Evolutionary conservation across 2,329 filamentous ascomycete genomes (phyloP).

Genomic region (Alternaria viburni): DNA sequence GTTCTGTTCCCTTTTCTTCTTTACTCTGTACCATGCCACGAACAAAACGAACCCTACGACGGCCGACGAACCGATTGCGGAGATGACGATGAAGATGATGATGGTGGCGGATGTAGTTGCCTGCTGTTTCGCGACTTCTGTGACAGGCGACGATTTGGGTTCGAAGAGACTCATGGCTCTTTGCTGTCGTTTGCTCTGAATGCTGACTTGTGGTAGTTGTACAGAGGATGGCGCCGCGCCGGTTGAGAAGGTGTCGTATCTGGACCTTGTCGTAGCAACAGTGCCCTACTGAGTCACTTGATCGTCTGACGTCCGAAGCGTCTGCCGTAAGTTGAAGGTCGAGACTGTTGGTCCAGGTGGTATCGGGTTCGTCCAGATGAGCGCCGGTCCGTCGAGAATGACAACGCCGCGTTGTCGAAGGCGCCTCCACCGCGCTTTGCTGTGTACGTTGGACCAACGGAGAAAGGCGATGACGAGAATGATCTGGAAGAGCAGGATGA

Average conservation of each 20-base stretch:
- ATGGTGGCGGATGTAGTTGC: neutral
- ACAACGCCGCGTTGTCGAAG: constrained; percentile 18
- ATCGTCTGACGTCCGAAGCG: neutral
- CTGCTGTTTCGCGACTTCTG: neutral
- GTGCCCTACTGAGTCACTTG: neutral
- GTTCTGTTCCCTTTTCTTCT: neutral
- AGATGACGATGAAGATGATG: neutral
- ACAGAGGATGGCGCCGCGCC: neutral
- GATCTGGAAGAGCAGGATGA: constrained; percentile 7
- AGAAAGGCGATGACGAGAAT: neutral
- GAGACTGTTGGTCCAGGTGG: constrained; percentile 9
- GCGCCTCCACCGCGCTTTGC: constrained; percentile 17
- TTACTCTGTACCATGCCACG: neutral
- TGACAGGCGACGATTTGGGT: neutral
- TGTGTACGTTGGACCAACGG: constrained; percentile 2
- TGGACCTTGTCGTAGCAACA: neutral
- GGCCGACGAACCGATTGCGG: neutral
- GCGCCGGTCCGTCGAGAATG: constrained; percentile 12
- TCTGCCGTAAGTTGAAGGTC: constrained; percentile 11
- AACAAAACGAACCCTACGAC: neutral
- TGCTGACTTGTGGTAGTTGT: neutral
- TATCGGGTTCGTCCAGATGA: constrained; percentile 18
- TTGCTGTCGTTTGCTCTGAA: neutral
- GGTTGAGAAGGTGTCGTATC: neutral
- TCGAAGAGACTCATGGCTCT: neutral